A percentile compares a stretch with the other conserved stretches of the same genome.
These are phyloP conservation scores for Mycena rosella DNA, from an alignment of 768 basidiomycete genomes.

Conservation along the genomic window DNA sequence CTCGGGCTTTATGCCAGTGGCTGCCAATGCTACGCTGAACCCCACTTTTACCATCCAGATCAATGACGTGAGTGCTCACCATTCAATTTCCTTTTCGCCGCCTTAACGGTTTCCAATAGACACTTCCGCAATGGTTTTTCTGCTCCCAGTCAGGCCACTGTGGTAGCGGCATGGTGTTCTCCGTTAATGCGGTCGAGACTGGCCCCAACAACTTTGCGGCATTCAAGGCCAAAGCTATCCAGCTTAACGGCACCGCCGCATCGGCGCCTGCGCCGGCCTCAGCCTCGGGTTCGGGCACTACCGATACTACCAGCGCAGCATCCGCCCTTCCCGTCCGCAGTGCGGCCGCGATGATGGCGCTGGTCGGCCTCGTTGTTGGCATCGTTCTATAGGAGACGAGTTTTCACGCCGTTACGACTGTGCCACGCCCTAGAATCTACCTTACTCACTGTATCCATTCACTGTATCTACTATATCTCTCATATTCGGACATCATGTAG, in stretches of 20 bases:
- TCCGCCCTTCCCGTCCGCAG: slow-evolving; percentile 34
- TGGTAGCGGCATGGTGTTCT: slow-evolving; percentile 71
- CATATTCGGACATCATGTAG: slow-evolving; percentile 31
- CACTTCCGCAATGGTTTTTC: slow-evolving; percentile 68
- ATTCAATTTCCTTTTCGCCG: background rate
- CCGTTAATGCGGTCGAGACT: slow-evolving; percentile 64
- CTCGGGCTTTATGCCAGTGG: slow-evolving; percentile 66
- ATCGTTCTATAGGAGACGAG: slow-evolving; percentile 35
- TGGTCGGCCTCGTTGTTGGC: slow-evolving; percentile 39
- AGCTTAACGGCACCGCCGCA: slow-evolving; percentile 52
- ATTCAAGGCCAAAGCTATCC: slow-evolving; percentile 61
- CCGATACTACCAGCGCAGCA: slow-evolving; percentile 31
- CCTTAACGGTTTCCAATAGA: slow-evolving; percentile 45
- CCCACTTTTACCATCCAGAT: slow-evolving; percentile 66
- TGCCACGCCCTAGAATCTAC: slow-evolving; percentile 9
- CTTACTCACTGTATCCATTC: slow-evolving; percentile 23
- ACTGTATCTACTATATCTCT: slow-evolving; percentile 1
- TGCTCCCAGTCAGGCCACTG: slow-evolving; percentile 67
- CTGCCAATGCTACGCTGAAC: slow-evolving; percentile 56
- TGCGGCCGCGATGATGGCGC: slow-evolving; percentile 43
- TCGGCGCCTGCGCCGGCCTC: background rate
- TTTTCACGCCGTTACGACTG: slow-evolving; percentile 23
- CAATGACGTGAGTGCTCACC: slow-evolving; percentile 59
- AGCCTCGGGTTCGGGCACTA: background rate
- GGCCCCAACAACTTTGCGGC: slow-evolving; percentile 67